These are phyloP conservation scores for Collybia sp. DNA, from an alignment of 768 basidiomycete genomes.

Conservation along the genomic window DNA sequence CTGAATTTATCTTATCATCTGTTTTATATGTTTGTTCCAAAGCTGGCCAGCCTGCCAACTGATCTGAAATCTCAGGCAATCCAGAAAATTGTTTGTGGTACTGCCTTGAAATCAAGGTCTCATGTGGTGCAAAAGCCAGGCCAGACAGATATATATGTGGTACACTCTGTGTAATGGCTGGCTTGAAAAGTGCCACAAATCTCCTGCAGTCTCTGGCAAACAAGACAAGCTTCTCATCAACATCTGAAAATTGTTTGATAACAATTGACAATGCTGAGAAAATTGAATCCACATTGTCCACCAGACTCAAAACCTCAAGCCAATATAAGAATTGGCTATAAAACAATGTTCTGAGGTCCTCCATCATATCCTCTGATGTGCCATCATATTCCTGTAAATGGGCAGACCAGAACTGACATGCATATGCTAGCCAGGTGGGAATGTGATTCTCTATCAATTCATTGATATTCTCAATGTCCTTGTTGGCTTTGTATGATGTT, in stretches of 20 bases:
- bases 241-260: neutral
- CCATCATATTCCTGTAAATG: conserved; percentile 12
- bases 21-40: too few relatives aligned
- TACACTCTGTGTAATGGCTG: conserved; percentile 21
- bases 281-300: conserved; percentile 8
- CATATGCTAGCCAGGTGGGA: conserved; percentile 24
- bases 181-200: conserved; percentile 25
- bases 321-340: conserved; percentile 25
- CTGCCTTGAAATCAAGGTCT: conserved; percentile 14
- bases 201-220: conserved; percentile 15
- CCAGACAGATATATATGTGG: conserved; percentile 37
- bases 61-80: too few relatives aligned
- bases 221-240: neutral
- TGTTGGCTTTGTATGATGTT: conserved; percentile 25
- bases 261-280: conserved; percentile 2
- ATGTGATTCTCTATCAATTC: conserved; percentile 16
- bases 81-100: conserved; percentile 1
- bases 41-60: too few relatives aligned
- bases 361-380: neutral
- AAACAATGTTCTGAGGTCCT: conserved; percentile 2
- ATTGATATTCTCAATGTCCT: conserved; percentile 14
- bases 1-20: conserved; percentile 1
- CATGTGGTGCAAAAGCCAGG: conserved; percentile 24
- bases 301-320: conserved; percentile 30
- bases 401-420: conserved; percentile 30